These are phyloP conservation scores for Endocalyx cinctus DNA, from an alignment of 2,329 filamentous ascomycete species.

Conservation along the genomic window DNA sequence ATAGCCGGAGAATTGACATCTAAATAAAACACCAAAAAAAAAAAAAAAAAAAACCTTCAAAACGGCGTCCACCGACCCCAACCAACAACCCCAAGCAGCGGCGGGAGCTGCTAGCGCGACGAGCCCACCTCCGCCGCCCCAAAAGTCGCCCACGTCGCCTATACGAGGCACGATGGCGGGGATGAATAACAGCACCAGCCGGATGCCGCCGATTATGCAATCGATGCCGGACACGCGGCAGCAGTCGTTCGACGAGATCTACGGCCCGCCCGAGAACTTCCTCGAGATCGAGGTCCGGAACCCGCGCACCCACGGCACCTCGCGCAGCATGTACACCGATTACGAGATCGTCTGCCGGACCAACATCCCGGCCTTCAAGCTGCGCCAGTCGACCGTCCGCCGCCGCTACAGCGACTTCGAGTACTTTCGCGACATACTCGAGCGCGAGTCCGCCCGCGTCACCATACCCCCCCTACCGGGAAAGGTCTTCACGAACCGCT, in stretches of 20 bases:
- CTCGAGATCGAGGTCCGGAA: constrained; percentile 97
- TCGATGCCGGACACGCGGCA: constrained; percentile 70
- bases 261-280: constrained; percentile 97
- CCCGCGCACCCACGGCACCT: constrained; percentile 90
- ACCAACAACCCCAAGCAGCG: constrained; percentile 14
- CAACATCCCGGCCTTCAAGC: constrained; percentile 98
- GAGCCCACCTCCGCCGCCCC: constrained; percentile 13
- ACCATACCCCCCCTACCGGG: constrained; percentile 94
- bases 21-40: no score
- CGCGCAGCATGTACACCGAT: constrained; percentile 95
- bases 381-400: constrained; percentile 81
- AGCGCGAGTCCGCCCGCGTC: constrained; percentile 89
- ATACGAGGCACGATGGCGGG: constrained; percentile 7
- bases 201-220: constrained; percentile 50
- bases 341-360: constrained; percentile 97
- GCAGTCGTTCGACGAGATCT: constrained; percentile 98
- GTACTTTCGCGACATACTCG: constrained; percentile 96
- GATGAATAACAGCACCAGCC: constrained; percentile 3
- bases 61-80: constrained; percentile 23
- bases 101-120: constrained; percentile 10
- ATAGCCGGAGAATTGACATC: no score
- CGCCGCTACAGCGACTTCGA: constrained; percentile 97
- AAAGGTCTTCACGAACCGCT: constrained; percentile 97
- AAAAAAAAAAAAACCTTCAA: constrained; percentile 20
- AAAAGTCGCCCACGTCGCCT: constrained; percentile 15